phyloP scores from a whole-genome alignment of 768 basidiomycete species.

The Cubamyces sp. region DNA sequence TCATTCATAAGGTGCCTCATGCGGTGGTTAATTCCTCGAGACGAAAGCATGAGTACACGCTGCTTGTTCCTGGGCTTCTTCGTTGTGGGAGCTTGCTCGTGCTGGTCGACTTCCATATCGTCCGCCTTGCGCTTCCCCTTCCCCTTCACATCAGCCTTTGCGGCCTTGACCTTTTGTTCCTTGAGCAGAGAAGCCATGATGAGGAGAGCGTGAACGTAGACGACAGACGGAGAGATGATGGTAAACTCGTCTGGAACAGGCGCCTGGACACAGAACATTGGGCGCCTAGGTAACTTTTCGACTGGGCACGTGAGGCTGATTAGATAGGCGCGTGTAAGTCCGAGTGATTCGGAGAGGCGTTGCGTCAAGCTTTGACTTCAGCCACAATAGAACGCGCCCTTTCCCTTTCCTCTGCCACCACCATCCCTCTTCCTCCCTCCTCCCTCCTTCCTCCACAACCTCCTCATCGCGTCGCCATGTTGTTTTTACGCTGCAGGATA shows the following conservation, averaged over 20 bases:
- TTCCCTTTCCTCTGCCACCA: slow-evolving; percentile 11
- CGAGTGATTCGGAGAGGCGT: slow-evolving; percentile 12
- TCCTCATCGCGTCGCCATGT: not conserved
- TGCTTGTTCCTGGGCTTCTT: slow-evolving; percentile 89
- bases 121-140: slow-evolving; percentile 70
- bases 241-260: not conserved
- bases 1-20: slow-evolving; percentile 99
- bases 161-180: slow-evolving; percentile 60
- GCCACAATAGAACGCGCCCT: slow-evolving; percentile 11
- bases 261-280: not conserved
- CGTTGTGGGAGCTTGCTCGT: slow-evolving; percentile 35
- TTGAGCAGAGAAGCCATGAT: slow-evolving; percentile 69
- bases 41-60: slow-evolving; percentile 89
- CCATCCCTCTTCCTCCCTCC: not conserved
- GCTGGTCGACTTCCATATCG: slow-evolving; percentile 60
- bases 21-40: slow-evolving; percentile 91
- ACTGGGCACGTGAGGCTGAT: slow-evolving; percentile 2
- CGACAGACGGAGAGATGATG: not conserved
- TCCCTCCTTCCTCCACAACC: too few relatives aligned
- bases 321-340: slow-evolving; percentile 14
- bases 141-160: slow-evolving; percentile 48
- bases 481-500: slow-evolving; percentile 24
- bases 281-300: slow-evolving; percentile 8
- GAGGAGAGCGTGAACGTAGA: not conserved
- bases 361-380: slow-evolving; percentile 3